Evolutionary conservation across 352 stramenopile species (phyloP).

Genomic region (Phytophthora pini): DNA sequence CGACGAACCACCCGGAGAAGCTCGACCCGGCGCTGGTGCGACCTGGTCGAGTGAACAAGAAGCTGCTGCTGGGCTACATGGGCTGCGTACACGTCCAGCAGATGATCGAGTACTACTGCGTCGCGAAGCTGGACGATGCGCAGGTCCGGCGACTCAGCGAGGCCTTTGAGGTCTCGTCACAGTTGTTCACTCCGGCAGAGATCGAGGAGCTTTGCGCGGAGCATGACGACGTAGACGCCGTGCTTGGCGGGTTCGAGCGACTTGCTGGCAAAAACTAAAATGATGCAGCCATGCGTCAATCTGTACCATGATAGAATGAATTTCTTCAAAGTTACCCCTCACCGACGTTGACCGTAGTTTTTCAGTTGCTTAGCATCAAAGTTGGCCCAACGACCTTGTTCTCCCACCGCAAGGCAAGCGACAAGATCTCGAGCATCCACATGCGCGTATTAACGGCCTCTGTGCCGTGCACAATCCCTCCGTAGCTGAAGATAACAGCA

Average conservation of each 20-base stretch:
- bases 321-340: not conserved
- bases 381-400: slow-evolving; percentile 51
- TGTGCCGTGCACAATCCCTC: slow-evolving; percentile 51
- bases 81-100: slow-evolving; percentile 38
- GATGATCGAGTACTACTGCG: slow-evolving; percentile 83
- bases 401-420: slow-evolving; percentile 70
- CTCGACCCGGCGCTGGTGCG: slow-evolving; percentile 93
- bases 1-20: slow-evolving; percentile 93
- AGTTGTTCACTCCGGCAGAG: slow-evolving; percentile 2
- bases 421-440: slow-evolving; percentile 74
- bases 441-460: slow-evolving; percentile 46
- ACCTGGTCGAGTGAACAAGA: slow-evolving; percentile 91
- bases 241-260: not conserved
- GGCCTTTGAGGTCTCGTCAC: not conserved
- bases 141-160: not conserved
- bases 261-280: slow-evolving; percentile 12
- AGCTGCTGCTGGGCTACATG: slow-evolving; percentile 79
- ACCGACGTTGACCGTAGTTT: not conserved
- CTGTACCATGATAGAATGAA: slow-evolving; percentile 24
- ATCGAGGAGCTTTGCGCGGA: slow-evolving; percentile 7
- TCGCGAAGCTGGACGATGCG: not conserved
- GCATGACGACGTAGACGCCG: slow-evolving; percentile 1
- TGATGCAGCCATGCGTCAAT: not conserved
- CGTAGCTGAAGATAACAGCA: slow-evolving; percentile 54
- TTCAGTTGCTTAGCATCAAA: slow-evolving; percentile 32